Percentiles rank a stretch among this genome's conserved stretches.
These are phyloP conservation scores for Linum trigynum DNA, from an alignment of 345 rosid genomes.

Conservation along the genomic window DNA sequence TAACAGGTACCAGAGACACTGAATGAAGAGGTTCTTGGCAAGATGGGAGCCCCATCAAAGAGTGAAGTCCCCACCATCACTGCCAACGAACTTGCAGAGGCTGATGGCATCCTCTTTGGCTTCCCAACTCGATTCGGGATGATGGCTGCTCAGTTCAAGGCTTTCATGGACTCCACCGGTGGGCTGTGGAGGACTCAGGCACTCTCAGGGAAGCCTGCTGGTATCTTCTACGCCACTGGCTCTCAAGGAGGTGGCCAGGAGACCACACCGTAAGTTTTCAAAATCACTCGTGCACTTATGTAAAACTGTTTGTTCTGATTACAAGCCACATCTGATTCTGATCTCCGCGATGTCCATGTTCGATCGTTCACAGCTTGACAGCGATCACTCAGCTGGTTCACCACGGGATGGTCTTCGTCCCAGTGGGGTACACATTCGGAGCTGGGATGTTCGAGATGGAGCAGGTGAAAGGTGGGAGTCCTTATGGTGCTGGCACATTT, in stretches of 20 bases:
- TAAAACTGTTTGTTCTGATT: background rate
- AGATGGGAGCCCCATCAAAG: constrained; percentile 11
- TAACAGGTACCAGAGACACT: constrained; percentile 5
- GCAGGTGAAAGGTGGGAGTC: constrained; percentile 7
- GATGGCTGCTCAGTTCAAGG: constrained; percentile 12
- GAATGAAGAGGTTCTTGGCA: constrained; percentile 6
- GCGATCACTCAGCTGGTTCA: constrained; percentile 7
- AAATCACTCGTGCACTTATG: too few species aligned
- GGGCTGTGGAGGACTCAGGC: constrained; percentile 10
- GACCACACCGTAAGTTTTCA: constrained; percentile 11
- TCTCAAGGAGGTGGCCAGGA: constrained; percentile 11
- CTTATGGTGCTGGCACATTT: constrained; percentile 5
- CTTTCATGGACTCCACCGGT: constrained; percentile 7
- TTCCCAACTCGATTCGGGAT: constrained; percentile 10
- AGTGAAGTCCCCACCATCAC: constrained; percentile 3
- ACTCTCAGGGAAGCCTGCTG: constrained; percentile 9
- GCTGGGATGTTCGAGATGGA: constrained; percentile 12
- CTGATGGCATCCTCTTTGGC: constrained; percentile 8
- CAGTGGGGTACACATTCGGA: constrained; percentile 10
- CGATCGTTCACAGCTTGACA: background rate
- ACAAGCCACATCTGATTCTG: background rate
- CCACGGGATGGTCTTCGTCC: constrained; percentile 9
- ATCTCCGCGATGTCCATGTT: too few species aligned
- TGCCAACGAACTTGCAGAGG: constrained; percentile 4
- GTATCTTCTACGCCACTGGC: constrained; percentile 9